Conservation (phyloP, 148 eudicot genomes). For the Rhododendron henanense region DNA sequence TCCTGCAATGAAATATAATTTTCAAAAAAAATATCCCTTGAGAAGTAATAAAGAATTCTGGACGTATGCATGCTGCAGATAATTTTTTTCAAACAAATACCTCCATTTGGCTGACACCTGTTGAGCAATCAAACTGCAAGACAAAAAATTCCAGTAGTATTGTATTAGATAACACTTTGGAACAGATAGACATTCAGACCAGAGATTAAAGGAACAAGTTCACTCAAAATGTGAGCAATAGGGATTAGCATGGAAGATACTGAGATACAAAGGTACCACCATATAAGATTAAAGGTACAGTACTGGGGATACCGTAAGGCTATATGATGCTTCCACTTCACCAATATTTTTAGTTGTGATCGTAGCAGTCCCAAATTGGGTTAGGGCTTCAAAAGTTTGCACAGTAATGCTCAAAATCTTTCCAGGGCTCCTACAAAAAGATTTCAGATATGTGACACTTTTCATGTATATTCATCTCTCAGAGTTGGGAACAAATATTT, state of each 20-base stretch:
- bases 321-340: constrained; percentile 92
- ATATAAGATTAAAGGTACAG: not conserved
- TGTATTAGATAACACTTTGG: not conserved
- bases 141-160: not conserved
- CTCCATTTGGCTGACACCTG: constrained; percentile 90
- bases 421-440: constrained; percentile 77
- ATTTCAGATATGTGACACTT: not conserved
- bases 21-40: not conserved
- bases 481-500: not conserved
- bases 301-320: constrained; percentile 66
- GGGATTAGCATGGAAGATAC: constrained; percentile 4
- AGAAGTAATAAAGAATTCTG: not conserved
- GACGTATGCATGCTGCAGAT: not conserved
- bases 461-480: not conserved
- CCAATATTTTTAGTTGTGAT: constrained; percentile 71
- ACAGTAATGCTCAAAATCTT: constrained; percentile 67
- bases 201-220: not conserved
- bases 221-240: not conserved
- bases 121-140: constrained; percentile 88
- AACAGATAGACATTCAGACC: not conserved
- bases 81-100: constrained; percentile 25
- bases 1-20: constrained; percentile 45
- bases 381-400: constrained; percentile 90
- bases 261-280: not conserved
- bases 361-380: constrained; percentile 79